Evolutionary conservation across 75 land plant genomes (phyloP).

Genomic region (Cryptomeria japonica): DNA sequence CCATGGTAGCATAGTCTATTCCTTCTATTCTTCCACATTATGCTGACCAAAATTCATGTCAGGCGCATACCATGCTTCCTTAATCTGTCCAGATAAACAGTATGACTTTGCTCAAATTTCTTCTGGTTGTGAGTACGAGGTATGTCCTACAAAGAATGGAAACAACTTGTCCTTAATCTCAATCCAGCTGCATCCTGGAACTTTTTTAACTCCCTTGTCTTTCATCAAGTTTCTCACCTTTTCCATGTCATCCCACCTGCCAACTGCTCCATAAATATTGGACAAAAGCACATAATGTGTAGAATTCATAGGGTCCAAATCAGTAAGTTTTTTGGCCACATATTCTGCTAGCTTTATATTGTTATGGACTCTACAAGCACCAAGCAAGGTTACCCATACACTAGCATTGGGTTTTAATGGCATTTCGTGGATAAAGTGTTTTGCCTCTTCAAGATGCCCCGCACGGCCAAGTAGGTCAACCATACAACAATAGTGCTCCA

Average conservation of each 20-base stretch:
- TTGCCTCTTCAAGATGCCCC: slow-evolving; percentile 14
- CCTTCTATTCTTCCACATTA: slow-evolving; percentile 6
- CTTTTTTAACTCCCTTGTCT: slow-evolving; percentile 4
- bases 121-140: not conserved
- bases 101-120: not conserved
- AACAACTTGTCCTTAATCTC: slow-evolving; percentile 5
- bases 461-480: slow-evolving; percentile 27
- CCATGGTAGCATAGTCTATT: not conserved
- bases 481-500: slow-evolving; percentile 29
- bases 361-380: slow-evolving; percentile 22
- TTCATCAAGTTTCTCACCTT: not conserved
- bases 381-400: slow-evolving; percentile 24
- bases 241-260: slow-evolving; percentile 10
- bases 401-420: slow-evolving; percentile 15
- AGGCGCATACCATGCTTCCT: slow-evolving; percentile 1
- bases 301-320: slow-evolving; percentile 18
- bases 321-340: slow-evolving; percentile 2
- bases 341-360: slow-evolving; percentile 15
- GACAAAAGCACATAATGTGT: slow-evolving; percentile 22
- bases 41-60: not conserved
- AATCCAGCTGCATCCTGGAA: slow-evolving; percentile 16
- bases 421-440: slow-evolving; percentile 20
- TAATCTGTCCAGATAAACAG: not conserved
- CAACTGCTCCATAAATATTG: slow-evolving; percentile 19
- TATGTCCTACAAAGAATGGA: slow-evolving; percentile 6